Evolutionary conservation across 805 yeast species (phyloP).

Genomic region (Kurtzmaniella cleridarum): DNA sequence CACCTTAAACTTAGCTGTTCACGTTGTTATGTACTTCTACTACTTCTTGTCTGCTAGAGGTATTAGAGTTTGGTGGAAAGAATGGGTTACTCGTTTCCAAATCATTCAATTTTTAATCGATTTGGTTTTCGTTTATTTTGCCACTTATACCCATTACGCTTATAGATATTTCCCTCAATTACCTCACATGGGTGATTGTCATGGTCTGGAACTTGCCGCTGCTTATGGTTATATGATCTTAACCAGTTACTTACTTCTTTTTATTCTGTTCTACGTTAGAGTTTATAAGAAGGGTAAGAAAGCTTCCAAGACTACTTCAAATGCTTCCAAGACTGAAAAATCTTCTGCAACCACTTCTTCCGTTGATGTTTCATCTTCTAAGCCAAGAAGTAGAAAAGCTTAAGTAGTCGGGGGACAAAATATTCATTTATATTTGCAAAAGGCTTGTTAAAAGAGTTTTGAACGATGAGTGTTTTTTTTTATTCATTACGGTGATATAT

Average conservation of each 20-base stretch:
- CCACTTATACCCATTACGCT: constrained; percentile 87
- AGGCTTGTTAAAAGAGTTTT: no score
- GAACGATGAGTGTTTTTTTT: no score
- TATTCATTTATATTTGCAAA: no score
- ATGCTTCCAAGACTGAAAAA: constrained; percentile 8
- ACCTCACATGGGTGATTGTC: constrained; percentile 77
- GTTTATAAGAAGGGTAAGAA: constrained; percentile 57
- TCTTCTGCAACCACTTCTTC: constrained; percentile 9
- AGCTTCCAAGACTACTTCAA: constrained; percentile 10
- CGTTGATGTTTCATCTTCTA: constrained; percentile 10
- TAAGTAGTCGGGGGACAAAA: constrained; percentile 8
- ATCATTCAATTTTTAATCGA: constrained; percentile 90
- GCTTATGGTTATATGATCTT: constrained; percentile 83
- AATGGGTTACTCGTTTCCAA: constrained; percentile 97
- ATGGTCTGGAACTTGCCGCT: constrained; percentile 92
- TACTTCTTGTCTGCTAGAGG: constrained; percentile 91
- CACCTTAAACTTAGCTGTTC: constrained; percentile 82
- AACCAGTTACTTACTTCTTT: constrained; percentile 82
- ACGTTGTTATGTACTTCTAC: constrained; percentile 97
- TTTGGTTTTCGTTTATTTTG: constrained; percentile 85
- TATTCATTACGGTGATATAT: no score
- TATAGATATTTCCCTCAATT: constrained; percentile 54
- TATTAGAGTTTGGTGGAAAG: constrained; percentile 98
- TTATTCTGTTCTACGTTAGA: constrained; percentile 87
- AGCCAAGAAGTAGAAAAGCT: constrained; percentile 33